Conservation (phyloP, 768 basidiomycete genomes). For the Lactarius quietus region DNA sequence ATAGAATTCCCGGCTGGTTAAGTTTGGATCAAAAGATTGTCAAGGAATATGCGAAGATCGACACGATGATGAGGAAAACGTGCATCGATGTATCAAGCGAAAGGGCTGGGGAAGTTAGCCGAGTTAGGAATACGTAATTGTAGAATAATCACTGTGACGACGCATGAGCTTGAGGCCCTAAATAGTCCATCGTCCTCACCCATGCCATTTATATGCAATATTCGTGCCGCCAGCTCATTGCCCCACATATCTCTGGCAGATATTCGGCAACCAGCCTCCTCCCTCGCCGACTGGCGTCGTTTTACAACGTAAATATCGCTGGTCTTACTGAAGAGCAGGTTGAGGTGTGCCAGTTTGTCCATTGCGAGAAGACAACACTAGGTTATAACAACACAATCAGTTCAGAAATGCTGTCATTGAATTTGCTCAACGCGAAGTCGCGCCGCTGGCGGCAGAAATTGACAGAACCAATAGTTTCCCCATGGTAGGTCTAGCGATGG, state of each 20-base stretch:
- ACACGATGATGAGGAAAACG: conserved; percentile 8
- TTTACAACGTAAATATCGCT: conserved; percentile 68
- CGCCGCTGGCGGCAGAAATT: conserved; percentile 80
- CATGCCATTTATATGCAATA: conserved; percentile 3
- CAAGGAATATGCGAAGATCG: conserved; percentile 35
- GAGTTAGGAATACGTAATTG: background rate
- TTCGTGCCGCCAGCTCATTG: background rate
- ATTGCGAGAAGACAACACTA: background rate
- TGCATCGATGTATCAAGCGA: too few species aligned
- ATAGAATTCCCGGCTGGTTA: conserved; percentile 66
- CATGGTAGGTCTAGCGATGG: conserved; percentile 41
- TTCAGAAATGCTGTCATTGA: conserved; percentile 75
- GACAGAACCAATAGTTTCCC: conserved; percentile 86
- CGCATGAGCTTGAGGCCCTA: too few species aligned
- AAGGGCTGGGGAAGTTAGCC: too few species aligned
- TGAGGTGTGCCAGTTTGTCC: conserved; percentile 49
- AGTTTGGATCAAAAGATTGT: conserved; percentile 69
- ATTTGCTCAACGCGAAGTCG: conserved; percentile 81
- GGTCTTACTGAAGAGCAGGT: conserved; percentile 77
- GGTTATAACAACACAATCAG: conserved; percentile 39
- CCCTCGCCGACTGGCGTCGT: conserved; percentile 41
- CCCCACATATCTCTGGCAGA: background rate
- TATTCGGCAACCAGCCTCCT: background rate
- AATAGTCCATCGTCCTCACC: background rate
- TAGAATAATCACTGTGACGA: too few species aligned